phyloP scores from a whole-genome alignment of 2,329 filamentous ascomycete genomes.

The Teratosphaeriaceae sp. region DNA sequence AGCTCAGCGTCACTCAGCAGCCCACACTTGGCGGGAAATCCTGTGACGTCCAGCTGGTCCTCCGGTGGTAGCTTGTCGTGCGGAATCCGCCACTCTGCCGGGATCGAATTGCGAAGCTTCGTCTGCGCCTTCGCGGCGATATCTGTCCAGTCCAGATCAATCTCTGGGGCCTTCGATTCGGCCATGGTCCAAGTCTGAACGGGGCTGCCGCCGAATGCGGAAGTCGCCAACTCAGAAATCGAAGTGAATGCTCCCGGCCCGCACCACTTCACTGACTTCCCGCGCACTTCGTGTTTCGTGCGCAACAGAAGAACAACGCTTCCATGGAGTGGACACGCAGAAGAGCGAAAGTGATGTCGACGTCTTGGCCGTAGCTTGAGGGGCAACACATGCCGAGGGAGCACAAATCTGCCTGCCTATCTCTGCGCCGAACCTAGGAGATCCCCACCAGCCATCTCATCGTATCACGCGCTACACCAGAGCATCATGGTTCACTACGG shows the following conservation, averaged over 20 bases:
- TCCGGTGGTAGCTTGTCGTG: constrained; percentile 46
- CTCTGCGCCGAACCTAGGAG: neutral
- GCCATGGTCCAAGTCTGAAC: constrained; percentile 1
- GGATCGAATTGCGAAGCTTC: constrained; percentile 45
- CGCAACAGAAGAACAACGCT: too few relatives aligned
- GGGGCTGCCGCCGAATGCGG: too few relatives aligned
- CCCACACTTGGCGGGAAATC: constrained; percentile 50
- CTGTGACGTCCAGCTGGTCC: constrained; percentile 49
- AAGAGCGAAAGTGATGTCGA: too few relatives aligned
- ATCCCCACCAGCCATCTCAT: too few relatives aligned
- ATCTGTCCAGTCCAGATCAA: constrained; percentile 35
- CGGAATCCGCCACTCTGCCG: constrained; percentile 52
- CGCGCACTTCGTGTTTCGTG: too few relatives aligned
- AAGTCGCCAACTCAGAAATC: too few relatives aligned
- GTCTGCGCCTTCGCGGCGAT: constrained; percentile 39
- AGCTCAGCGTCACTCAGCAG: constrained; percentile 52
- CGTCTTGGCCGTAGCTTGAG: neutral
- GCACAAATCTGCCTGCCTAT: neutral
- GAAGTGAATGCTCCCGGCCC: too few relatives aligned
- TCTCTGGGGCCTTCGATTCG: neutral
- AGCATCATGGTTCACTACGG: too few relatives aligned
- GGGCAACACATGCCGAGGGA: neutral
- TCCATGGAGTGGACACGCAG: too few relatives aligned
- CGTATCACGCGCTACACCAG: too few relatives aligned
- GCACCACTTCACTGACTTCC: too few relatives aligned